Evolutionary conservation across 2,329 filamentous ascomycete species (phyloP), one percentile per base, ranked within the genome.

Genomic region (Colletotrichum ledebouriae): DNA sequence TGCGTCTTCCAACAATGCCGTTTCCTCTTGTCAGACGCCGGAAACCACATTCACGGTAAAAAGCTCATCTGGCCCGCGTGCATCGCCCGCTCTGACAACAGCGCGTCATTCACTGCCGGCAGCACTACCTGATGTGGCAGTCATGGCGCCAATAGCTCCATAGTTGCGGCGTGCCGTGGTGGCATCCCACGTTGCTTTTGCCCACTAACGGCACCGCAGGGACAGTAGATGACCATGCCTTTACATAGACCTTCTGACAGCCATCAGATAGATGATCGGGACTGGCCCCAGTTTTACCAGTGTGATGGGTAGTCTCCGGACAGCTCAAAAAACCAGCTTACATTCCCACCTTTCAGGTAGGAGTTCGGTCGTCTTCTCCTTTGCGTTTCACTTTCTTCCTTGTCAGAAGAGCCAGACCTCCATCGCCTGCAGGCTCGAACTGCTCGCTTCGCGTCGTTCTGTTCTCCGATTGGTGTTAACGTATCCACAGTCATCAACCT

Each of bases 91-190:
- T 57, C 58, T 69, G 58, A 67, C 63, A 52, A 37, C 67, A 41
- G 58, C 52, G 46, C 53, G 47, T 53, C 57, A 62, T 58, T 41
- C 64, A 69, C 41, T 69, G 63, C 63, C 63, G 67, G 53, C 44
- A 63, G 37, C 44, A 53, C 39, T 65, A 39, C 65, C 60, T 61
- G 44, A 67, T 58, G 46, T 57, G 69, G 57, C 66, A 62, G 57
- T 53, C 53, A 66, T 66, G 66, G 69, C 66, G 66, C 33, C 66
- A 62, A 66, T 70, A 70, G 69, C 34, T 70, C 57, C 61, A 65
- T 46, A 47, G n/a, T 58, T 46, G 69, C 59, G 50, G 56, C 60
- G 59, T 60, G 33, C 68, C 55, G 59, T 55, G 44, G 55, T 69
- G 52, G 22, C 42, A 64, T 56, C 61, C 66, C 66, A 60, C 62